Base-by-base conservation (phyloP, 352 stramenopile species). In the Pythium guiyangense region DNA sequence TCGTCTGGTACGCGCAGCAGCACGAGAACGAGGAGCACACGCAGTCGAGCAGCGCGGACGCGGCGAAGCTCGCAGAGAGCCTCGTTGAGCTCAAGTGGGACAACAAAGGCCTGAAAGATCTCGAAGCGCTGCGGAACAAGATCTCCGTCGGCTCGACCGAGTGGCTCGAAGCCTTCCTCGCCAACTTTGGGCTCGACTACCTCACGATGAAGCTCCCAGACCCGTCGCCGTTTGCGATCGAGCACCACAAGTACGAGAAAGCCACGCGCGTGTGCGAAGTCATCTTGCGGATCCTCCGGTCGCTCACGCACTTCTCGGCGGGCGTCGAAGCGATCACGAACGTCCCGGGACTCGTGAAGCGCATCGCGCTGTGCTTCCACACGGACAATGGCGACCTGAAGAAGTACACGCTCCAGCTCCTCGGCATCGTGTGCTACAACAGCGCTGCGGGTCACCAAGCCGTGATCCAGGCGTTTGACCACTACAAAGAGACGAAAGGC, bases 391-490 rank as follows among this genome's bases (percentile, higher is more conserved):
- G 69, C 25, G 78, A 92, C 40, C 49, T 94, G 40, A 92, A 92
- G 59, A 92, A 89, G 67, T 81, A 88, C 54, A 92, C 84, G 4
- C 62, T 94, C 1, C 84, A 94, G 39, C 48, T 94, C 37, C 69
- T 94, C 42, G 84, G 84, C 20, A 94, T 94, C 58, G 71, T 94
- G 10, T 94, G 84, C 46, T 94, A 94, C 62, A 94, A 94, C 62
- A 94, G 84, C n/a, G 84, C 84, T 15, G 84, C 79, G 0, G 84
- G 84, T 0, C 84, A 94, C 35, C 67, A 85, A 48, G 75, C 81
- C 34, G 84, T 94, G 12, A 87, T 94, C 22, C 76, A 90, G 60
- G 83, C 81, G 40, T 94, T 94, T 58, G 74, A 82, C 15, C 76
- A 94, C 42, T 94, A 91, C 64, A 90, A 91, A 61, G 81, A 90